Evolutionary conservation across 2,329 filamentous ascomycete genomes (phyloP).

Genomic region (Atkinsonella texensis): DNA sequence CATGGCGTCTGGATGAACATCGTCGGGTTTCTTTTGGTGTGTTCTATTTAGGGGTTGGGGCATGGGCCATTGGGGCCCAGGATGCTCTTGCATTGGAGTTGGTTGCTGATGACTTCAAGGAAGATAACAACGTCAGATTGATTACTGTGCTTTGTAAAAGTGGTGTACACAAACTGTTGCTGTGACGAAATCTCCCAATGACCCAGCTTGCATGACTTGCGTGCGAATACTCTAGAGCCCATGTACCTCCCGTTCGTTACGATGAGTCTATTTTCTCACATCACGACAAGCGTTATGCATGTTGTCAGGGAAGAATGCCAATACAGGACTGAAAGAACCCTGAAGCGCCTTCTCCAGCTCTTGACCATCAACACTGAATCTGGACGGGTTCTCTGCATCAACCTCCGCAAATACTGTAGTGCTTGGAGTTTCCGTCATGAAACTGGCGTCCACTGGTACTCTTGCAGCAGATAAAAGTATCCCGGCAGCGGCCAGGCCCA

Average conservation of each 20-base stretch:
- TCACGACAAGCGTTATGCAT: not conserved
- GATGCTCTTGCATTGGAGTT: not conserved
- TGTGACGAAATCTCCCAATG: not conserved
- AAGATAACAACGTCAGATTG: conserved; percentile 1
- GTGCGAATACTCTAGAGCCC: no score
- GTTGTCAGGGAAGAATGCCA: conserved; percentile 19
- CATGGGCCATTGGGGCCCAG: not conserved
- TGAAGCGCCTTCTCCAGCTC: conserved; percentile 4
- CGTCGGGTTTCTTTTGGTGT: not conserved
- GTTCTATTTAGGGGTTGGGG: not conserved
- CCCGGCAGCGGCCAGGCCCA: not conserved
- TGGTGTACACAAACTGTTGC: not conserved
- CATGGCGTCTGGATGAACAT: not conserved
- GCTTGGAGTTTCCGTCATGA: not conserved
- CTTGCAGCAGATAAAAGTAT: conserved; percentile 1
- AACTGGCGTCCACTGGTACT: not conserved
- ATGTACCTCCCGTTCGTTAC: not conserved
- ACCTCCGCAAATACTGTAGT: not conserved
- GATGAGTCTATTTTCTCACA: not conserved
- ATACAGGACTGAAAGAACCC: conserved; percentile 17
- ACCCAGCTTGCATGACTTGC: no score
- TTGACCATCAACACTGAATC: not conserved
- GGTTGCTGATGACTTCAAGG: not conserved
- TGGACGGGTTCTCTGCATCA: not conserved
- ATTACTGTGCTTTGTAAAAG: not conserved